A percentile compares a stretch with the other conserved stretches of the same genome.
These are phyloP conservation scores for Chrysanthemum lavandulifolium DNA, from an alignment of 129 eudicot species.

Conservation along the genomic window DNA sequence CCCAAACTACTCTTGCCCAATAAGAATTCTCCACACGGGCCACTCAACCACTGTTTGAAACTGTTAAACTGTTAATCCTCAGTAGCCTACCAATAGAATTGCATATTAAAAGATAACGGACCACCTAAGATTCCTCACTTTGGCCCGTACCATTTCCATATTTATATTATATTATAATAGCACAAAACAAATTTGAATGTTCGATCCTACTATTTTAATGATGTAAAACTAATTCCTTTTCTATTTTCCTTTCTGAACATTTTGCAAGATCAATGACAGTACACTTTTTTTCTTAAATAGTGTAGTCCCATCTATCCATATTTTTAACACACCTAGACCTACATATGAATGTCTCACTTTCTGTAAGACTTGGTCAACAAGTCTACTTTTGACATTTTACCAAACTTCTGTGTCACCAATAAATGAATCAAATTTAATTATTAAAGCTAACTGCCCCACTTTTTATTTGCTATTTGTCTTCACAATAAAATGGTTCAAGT, in stretches of 20 bases:
- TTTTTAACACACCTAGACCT: neutral
- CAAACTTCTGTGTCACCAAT: conserved; percentile 14
- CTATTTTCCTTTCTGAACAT: neutral
- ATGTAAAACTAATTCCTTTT: too few relatives aligned
- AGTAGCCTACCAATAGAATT: too few relatives aligned
- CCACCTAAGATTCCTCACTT: too few relatives aligned
- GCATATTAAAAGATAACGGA: too few relatives aligned
- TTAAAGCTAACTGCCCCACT: conserved; percentile 18
- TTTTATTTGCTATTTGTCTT: neutral
- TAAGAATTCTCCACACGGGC: too few relatives aligned
- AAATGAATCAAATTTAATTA: conserved; percentile 10
- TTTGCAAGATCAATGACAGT: neutral
- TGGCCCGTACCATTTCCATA: too few relatives aligned
- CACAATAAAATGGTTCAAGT: neutral
- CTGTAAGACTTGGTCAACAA: conserved; percentile 16
- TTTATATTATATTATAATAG: too few relatives aligned
- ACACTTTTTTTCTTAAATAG: neutral
- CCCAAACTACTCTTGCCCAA: too few relatives aligned
- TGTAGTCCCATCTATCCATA: neutral
- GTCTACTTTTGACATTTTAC: conserved; percentile 19
- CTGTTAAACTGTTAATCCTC: too few relatives aligned
- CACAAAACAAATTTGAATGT: too few relatives aligned
- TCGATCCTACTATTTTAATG: too few relatives aligned
- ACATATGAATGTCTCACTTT: conserved; percentile 12
- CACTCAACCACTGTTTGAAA: too few relatives aligned